Evolutionary conservation across 306 rosid genomes (phyloP), one percentile per base, ranked within the genome.

Genomic region (Rubus idaeus): DNA sequence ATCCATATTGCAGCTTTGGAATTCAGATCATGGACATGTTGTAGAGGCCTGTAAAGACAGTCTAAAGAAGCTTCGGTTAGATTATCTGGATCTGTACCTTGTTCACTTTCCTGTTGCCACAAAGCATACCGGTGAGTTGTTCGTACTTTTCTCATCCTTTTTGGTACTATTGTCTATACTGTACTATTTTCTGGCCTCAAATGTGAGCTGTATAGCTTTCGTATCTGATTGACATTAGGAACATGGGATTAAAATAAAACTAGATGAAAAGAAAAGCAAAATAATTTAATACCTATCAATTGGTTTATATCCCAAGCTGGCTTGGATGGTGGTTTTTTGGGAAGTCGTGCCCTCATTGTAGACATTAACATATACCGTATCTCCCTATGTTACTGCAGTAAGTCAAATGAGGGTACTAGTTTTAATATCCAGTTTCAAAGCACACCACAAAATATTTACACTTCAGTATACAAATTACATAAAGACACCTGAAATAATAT

Each of bases 11-110:
- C 90, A 92, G 97, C 96, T 95, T 70, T 92, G 98, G 98, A 95
- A 95, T 84, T 95, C 96, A 47, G 98, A 95, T 84, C 98, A 95
- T 70, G 97, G 97, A 56, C 95, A 90, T 21, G 98, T 92, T 58
- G 68, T 79, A 66, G 97, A 84, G 88, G 97, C 98, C 12, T 92
- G 97, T 60, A 88, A 95, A 77, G 92, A 95, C 82, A 90, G 97
- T 67, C 84, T 95, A 53, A 87, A 95, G 87, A 95, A 92, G 83
- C 96, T 95, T 83, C 88, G 78, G 75, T 78, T 92, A 74, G 86
- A 91, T 67, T 95, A 89, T 80, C 89, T 95, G 78, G 97, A 95
- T 85, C 77, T 95, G 1, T 92, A 95, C 78, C 92, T 95, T 12
- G 87, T 95, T 84, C 96, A 92, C 87, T 90, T 92, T 74, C 98